Base-by-base conservation (phyloP, 2,329 filamentous ascomycete species). In the Talaromyces islandicus region DNA sequence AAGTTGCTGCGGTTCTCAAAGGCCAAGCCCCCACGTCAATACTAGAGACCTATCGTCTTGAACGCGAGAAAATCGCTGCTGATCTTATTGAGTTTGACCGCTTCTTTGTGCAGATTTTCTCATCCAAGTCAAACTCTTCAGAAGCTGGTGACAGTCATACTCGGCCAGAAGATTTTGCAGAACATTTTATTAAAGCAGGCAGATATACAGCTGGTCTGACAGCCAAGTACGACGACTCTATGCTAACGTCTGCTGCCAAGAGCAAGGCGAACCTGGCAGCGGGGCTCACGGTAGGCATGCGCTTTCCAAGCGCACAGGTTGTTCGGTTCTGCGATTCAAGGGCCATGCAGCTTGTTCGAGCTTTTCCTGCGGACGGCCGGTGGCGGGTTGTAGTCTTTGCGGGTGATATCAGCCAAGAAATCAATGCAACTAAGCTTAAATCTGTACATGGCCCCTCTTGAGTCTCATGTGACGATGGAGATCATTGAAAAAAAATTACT, bases 191-290 rank as follows among this genome's bases (percentile, higher is more conserved):
- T 59, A 74, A 83, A 51, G 78, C 82, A 67, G 78, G 83, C 1
- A 83, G 81, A 0, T 88, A 85, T 65, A 88, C 81, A 0, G 85
- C 86, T 1, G 86, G 86, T 0, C 75, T 86, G 60, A 58, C 56
- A 17, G 81, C 81, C 4, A 87, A 86, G 70, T 67, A 75, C 0
- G 78, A 78, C 7, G 25, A 85, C 81, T 0, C 59, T 67, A 21
- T 51, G 7, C 21, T 61, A 14, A 57, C 54, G 14, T 53, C 43
- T 30, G n/a, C 46, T 2, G 53, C 30, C 12, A 60, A 17, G 35
- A 57, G 54, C 29, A 29, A 29, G n/a, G 25, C 48, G 7, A 38
- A 58, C 48, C 61, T 68, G n/a, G 66, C 68, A 29, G 64, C 59
- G 24, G 62, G 64, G 12, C 65, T 62, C 35, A 64, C 60, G 9